A percentile compares a stretch with the other conserved stretches of the same genome.
phyloP scores from a whole-genome alignment of 2,329 filamentous ascomycete genomes.

The Verticillium klebahnii region DNA sequence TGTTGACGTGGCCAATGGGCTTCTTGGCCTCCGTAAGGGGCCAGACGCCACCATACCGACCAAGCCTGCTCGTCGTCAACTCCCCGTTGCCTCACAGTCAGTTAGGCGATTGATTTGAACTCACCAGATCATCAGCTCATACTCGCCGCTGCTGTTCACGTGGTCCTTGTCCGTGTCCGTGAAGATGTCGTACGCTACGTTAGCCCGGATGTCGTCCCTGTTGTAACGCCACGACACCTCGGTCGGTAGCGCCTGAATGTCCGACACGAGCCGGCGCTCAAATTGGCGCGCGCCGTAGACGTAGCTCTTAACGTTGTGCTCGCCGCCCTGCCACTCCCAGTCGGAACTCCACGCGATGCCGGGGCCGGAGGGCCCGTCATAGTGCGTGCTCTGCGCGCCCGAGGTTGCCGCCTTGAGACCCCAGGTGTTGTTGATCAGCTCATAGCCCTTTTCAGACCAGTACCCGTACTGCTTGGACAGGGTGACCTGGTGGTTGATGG shows the following conservation, averaged over 20 bases:
- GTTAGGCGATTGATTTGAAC: not conserved
- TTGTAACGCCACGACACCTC: constrained; percentile 38
- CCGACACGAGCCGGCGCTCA: constrained; percentile 21
- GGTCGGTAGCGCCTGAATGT: constrained; percentile 28
- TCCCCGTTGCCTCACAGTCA: no score
- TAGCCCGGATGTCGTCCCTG: constrained; percentile 43
- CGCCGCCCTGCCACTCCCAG: constrained; percentile 35
- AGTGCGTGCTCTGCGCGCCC: constrained; percentile 37
- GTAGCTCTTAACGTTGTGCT: constrained; percentile 37
- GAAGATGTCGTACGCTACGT: constrained; percentile 61
- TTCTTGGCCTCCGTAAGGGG: constrained; percentile 23
- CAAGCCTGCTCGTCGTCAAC: constrained; percentile 31
- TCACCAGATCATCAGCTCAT: constrained; percentile 63
- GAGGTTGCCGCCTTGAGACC: constrained; percentile 24
- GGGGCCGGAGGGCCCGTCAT: constrained; percentile 24
- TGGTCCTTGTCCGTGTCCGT: constrained; percentile 35
- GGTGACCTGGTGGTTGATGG: constrained; percentile 7
- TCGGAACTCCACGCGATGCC: constrained; percentile 33
- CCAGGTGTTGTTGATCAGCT: constrained; percentile 39
- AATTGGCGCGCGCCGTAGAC: constrained; percentile 33
- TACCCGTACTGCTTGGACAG: constrained; percentile 24
- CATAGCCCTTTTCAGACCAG: constrained; percentile 23
- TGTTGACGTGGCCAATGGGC: constrained; percentile 11
- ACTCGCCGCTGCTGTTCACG: constrained; percentile 33
- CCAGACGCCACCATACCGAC: constrained; percentile 53